phyloP scores from a whole-genome alignment of 805 yeast species.

The Millerago galiae region DNA sequence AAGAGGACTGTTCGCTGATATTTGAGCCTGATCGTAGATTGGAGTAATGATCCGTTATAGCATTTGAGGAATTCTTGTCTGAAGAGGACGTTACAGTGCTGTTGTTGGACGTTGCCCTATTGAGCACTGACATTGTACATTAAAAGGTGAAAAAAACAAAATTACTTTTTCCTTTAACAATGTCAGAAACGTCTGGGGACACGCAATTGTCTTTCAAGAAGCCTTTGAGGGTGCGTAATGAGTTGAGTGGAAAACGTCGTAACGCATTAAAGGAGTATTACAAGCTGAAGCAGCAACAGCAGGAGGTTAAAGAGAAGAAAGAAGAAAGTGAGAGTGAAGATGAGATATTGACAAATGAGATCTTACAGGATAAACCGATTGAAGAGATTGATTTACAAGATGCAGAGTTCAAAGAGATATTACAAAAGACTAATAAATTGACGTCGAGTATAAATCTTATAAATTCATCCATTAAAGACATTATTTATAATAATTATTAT shows the following conservation, averaged over 20 bases:
- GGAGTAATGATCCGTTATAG: conserved; percentile 16
- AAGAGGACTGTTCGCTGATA: conserved; percentile 6
- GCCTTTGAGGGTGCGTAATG: conserved; percentile 18
- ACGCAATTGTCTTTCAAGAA: conserved; percentile 21
- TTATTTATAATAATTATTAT: conserved; percentile 69
- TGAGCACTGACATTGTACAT: conserved; percentile 8
- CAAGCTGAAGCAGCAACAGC: conserved; percentile 24
- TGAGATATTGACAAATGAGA: conserved; percentile 26
- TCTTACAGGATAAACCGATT: conserved; percentile 11
- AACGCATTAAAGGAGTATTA: conserved; percentile 38
- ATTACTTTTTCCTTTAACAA: not conserved
- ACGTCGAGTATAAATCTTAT: conserved; percentile 42
- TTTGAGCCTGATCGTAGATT: conserved; percentile 13
- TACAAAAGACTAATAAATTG: conserved; percentile 33
- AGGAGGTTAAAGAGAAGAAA: not conserved
- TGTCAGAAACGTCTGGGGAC: conserved; percentile 1
- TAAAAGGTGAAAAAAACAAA: too few relatives aligned
- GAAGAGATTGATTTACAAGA: conserved; percentile 23
- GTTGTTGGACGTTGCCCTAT: conserved; percentile 2
- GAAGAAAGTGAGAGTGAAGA: conserved; percentile 11
- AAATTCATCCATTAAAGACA: conserved; percentile 59
- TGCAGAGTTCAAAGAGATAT: conserved; percentile 26
- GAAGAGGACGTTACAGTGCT: conserved; percentile 1
- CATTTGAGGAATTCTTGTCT: conserved; percentile 1
- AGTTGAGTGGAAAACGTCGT: conserved; percentile 27